Conservation (phyloP, 495 filamentous ascomycete genomes). For the Clohesyomyces aquaticus region DNA sequence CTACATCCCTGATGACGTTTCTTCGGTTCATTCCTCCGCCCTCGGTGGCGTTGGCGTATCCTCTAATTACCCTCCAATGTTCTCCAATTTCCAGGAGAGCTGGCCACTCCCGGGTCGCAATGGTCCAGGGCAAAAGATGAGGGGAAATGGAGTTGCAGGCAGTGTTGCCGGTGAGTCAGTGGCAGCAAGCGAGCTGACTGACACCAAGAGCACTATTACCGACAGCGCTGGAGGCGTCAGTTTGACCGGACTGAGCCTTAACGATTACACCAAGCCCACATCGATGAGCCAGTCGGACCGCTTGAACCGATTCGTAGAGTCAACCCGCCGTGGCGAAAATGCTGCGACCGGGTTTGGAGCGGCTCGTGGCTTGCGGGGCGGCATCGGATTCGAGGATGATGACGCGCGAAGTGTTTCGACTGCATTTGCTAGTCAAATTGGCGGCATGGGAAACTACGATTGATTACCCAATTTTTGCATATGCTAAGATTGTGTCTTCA, state of each 20-base stretch:
- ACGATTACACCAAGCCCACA: constrained; percentile 73
- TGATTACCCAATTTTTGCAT: constrained; percentile 56
- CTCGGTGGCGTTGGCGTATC: constrained; percentile 79
- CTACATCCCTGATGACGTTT: constrained; percentile 97
- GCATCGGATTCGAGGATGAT: constrained; percentile 62
- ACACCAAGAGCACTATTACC: constrained; percentile 70
- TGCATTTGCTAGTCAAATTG: constrained; percentile 93
- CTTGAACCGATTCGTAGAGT: constrained; percentile 86
- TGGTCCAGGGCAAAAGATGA: constrained; percentile 44
- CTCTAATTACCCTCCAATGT: constrained; percentile 91
- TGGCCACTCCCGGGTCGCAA: constrained; percentile 76
- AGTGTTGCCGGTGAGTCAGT: constrained; percentile 90
- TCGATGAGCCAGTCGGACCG: constrained; percentile 85
- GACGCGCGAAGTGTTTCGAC: constrained; percentile 95
- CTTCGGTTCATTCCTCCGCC: constrained; percentile 90
- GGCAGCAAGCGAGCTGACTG: constrained; percentile 83
- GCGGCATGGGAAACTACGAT: constrained; percentile 80
- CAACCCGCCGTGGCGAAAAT: constrained; percentile 63
- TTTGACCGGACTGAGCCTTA: constrained; percentile 76
- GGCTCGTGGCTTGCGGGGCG: constrained; percentile 50
- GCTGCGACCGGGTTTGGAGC: constrained; percentile 47
- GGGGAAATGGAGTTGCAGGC: constrained; percentile 65
- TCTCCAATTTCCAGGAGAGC: constrained; percentile 84
- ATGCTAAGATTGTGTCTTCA: constrained; percentile 14
- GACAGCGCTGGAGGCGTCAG: constrained; percentile 79